A percentile compares a stretch with the other conserved stretches of the same genome.
These are phyloP conservation scores for Trypethelium eluteriae DNA, from an alignment of 495 filamentous ascomycete genomes.

Conservation along the genomic window DNA sequence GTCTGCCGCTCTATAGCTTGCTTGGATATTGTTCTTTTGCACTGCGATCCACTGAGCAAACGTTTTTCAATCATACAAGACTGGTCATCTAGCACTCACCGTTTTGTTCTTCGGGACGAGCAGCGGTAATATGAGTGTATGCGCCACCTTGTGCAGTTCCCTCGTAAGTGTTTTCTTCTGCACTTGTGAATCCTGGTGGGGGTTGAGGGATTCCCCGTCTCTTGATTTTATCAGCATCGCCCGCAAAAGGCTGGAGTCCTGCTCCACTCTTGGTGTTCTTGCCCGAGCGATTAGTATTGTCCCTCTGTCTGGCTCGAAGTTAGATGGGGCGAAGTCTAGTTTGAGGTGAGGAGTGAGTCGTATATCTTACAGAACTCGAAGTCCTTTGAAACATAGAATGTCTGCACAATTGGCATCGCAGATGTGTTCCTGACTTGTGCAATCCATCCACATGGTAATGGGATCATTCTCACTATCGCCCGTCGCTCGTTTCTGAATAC, in stretches of 20 bases:
- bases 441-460: background rate
- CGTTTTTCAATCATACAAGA: background rate
- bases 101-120: background rate
- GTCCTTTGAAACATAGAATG: background rate
- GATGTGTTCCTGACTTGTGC: background rate
- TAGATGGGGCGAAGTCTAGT: background rate
- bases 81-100: background rate
- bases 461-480: background rate
- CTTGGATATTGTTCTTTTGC: background rate
- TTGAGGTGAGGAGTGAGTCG: background rate
- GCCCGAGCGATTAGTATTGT: background rate
- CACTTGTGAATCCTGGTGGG: background rate
- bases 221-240: no score
- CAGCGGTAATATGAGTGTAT: background rate
- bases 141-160: background rate
- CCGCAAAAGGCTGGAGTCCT: background rate
- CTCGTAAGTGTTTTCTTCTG: background rate
- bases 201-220: background rate
- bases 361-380: background rate
- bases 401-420: background rate
- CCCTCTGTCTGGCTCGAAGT: background rate
- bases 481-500: background rate
- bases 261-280: background rate
- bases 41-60: background rate
- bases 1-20: background rate